Conservation (phyloP, 768 basidiomycete species). For the Agaricus subrufescens region DNA sequence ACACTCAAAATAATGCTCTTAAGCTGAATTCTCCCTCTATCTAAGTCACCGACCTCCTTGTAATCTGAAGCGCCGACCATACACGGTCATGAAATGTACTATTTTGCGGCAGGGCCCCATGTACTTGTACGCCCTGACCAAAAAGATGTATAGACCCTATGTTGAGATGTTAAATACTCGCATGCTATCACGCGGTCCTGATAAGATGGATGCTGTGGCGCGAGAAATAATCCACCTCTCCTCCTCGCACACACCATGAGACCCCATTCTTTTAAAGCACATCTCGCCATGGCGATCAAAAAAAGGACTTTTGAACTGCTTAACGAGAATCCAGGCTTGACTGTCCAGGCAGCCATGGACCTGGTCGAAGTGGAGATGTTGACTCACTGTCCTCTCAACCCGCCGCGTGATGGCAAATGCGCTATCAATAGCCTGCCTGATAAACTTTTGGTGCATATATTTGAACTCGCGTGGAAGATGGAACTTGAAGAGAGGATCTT, state of each 20-base stretch:
- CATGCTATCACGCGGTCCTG: not conserved
- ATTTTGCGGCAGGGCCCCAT: not conserved
- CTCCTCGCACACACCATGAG: not conserved
- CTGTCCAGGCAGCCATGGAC: constrained; percentile 25
- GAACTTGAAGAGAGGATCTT: constrained; percentile 28
- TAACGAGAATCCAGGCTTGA: constrained; percentile 22
- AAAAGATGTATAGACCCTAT: too few species aligned
- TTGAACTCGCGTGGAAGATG: constrained; percentile 38
- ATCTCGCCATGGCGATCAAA: constrained; percentile 21
- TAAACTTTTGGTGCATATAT: constrained; percentile 55
- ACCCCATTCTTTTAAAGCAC: constrained; percentile 11
- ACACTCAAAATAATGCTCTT: constrained; percentile 28
- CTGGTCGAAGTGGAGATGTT: constrained; percentile 32
- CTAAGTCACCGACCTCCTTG: not conserved
- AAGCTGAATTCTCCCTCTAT: constrained; percentile 8
- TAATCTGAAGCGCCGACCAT: not conserved
- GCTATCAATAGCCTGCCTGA: constrained; percentile 50
- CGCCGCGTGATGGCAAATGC: constrained; percentile 38
- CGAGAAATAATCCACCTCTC: not conserved
- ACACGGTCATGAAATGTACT: too few species aligned
- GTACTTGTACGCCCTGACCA: too few species aligned
- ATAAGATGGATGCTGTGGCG: not conserved
- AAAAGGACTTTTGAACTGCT: constrained; percentile 21
- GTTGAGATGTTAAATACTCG: not conserved
- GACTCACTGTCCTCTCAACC: constrained; percentile 42